Evolutionary conservation across 495 filamentous ascomycete genomes (phyloP), one percentile per base, ranked within the genome.

Genomic region (Beverwykella pulmonaria): DNA sequence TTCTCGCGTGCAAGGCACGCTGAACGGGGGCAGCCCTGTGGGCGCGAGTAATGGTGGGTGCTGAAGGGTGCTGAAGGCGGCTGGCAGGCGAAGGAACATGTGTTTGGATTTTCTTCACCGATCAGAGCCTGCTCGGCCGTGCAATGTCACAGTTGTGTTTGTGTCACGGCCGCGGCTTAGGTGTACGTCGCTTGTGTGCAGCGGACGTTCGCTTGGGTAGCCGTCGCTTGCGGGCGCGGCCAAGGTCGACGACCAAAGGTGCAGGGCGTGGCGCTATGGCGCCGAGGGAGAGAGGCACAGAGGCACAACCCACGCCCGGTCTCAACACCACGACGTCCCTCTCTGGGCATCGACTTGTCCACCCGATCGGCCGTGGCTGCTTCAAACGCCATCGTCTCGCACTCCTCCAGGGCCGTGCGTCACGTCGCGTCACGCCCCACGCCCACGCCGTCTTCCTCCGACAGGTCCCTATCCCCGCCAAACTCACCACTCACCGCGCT

Each of bases 71-170:
- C 5, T 50, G 48, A 22, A 25, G 44, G 44, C 20, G 48, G 20
- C 2, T 9, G 48, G 20, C 19, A 10, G 48, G 25, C 20, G 20
- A 26, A 50, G 9, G 48, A 50, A 50, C 48, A 27, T 7, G 48
- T 26, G 48, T 50, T 50, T 44, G 39, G 39, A 26, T 59, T 39
- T 48, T 1, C 26, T 17, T 60, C 32, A 46, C 55, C 32, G 25
- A 48, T 48, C 57, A 54, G 44, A 19, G 26, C 39, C 27, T n/a
- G 27, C 27, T 1, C 8, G 19, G 56, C 44, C 39, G 56, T 59
- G 56, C 47, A 53, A 26, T 53, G 59, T 14, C 12, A 61, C 59
- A 15, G 23, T 5, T 3, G 44, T 14, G 2, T n/a, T 39, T 61
- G 46, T 53, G 59, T 14, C 12, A 61, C 59, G 25, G 23, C 15